phyloP scores from a whole-genome alignment of 2,329 filamentous ascomycete species.

The Aureobasidium sp. region DNA sequence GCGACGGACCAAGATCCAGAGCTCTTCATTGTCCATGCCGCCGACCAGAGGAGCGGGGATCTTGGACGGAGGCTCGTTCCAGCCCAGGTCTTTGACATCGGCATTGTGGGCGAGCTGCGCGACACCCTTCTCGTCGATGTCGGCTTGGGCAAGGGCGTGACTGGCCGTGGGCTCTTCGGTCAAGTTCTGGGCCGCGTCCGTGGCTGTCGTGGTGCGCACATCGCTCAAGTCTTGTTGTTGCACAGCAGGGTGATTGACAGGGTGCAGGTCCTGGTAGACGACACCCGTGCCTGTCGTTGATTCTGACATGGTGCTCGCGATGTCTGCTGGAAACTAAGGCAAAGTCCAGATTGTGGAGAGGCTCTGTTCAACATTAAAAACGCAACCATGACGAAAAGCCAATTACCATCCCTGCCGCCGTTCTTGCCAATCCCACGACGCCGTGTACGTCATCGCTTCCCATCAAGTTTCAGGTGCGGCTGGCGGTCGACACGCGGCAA shows the following conservation, averaged over 20 bases:
- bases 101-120: constrained; percentile 37
- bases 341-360: background rate
- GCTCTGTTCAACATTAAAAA: background rate
- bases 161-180: constrained; percentile 39
- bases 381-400: background rate
- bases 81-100: constrained; percentile 62
- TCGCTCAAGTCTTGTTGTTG: background rate
- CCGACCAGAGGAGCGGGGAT: constrained; percentile 57
- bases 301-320: background rate
- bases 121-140: constrained; percentile 42
- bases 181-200: constrained; percentile 24
- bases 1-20: constrained; percentile 64
- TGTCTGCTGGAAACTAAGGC: background rate
- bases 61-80: constrained; percentile 54
- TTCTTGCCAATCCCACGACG: background rate
- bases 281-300: constrained; percentile 1
- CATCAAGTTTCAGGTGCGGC: background rate
- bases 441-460: background rate
- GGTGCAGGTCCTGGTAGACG: constrained; percentile 8
- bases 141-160: constrained; percentile 38
- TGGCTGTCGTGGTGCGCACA: background rate
- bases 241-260: background rate
- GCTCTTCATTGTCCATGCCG: constrained; percentile 62
- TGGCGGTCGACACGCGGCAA: no score
- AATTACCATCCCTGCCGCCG: constrained; percentile 3